These are phyloP conservation scores for Spergularia bocconei DNA, from an alignment of 148 eudicot genomes.

Conservation along the genomic window DNA sequence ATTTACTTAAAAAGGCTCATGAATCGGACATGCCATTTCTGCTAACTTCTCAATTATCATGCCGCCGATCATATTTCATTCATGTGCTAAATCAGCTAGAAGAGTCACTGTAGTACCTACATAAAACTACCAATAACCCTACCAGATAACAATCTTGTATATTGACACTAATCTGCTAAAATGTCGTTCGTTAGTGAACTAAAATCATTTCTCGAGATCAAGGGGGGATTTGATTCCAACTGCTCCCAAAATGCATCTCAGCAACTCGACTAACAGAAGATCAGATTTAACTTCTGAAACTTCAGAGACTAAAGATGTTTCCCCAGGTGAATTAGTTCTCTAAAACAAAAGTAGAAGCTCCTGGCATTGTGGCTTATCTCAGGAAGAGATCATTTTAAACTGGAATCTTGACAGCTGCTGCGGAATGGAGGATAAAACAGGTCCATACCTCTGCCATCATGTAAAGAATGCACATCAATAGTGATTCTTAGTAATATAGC, in stretches of 20 bases:
- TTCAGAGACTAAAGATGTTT: background rate
- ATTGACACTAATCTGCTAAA: slow-evolving; percentile 7
- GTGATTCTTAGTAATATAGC: no score
- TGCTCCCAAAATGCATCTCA: background rate
- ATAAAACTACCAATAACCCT: slow-evolving; percentile 5
- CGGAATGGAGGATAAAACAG: slow-evolving; percentile 71
- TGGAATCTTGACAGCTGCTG: slow-evolving; percentile 74
- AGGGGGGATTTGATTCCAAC: background rate
- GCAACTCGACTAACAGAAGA: background rate
- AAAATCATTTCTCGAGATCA: background rate
- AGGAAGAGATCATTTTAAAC: slow-evolving; percentile 61
- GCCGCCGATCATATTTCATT: background rate
- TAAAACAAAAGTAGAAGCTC: slow-evolving; percentile 4
- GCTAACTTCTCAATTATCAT: slow-evolving; percentile 4
- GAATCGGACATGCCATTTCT: background rate
- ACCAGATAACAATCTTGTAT: slow-evolving; percentile 4
- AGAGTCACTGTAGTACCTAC: background rate
- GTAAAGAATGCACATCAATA: slow-evolving; percentile 14
- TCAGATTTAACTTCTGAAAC: background rate
- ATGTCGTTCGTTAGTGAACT: slow-evolving; percentile 17
- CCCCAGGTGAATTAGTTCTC: background rate
- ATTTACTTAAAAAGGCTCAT: background rate
- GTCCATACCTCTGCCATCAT: slow-evolving; percentile 68
- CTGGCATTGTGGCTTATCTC: slow-evolving; percentile 21
- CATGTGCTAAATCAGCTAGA: slow-evolving; percentile 9